Percentiles rank a stretch among this genome's conserved stretches.
Conservation (phyloP, 768 basidiomycete genomes). For the Goffeauzyma gilvescens region DNA sequence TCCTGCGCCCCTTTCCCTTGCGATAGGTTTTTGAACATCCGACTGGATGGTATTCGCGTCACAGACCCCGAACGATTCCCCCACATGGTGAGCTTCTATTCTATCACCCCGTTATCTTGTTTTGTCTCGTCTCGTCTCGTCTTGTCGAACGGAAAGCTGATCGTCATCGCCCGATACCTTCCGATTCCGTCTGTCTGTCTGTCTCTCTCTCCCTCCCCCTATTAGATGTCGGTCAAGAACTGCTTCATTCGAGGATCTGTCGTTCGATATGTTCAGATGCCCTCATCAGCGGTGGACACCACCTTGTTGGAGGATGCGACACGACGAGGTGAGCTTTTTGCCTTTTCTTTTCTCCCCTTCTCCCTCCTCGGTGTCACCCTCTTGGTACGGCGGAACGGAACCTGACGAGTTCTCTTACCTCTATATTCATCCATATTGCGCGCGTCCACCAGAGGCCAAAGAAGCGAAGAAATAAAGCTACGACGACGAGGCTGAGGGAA, state of each 20-base stretch:
- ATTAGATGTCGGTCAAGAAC: constrained; percentile 93
- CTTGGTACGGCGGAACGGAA: neutral
- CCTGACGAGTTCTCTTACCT: neutral
- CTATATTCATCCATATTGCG: constrained; percentile 2
- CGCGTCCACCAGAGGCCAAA: constrained; percentile 20
- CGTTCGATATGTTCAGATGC: constrained; percentile 89
- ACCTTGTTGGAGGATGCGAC: constrained; percentile 92
- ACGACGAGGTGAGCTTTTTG: constrained; percentile 54
- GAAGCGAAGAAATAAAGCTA: constrained; percentile 23
- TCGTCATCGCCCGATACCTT: no score
- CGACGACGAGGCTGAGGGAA: neutral
- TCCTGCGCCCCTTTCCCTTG: no score
- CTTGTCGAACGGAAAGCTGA: no score
- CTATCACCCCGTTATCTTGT: no score
- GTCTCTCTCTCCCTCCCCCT: no score
- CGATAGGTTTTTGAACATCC: constrained; percentile 54
- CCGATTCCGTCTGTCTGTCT: no score
- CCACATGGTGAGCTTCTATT: constrained; percentile 59
- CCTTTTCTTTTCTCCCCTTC: neutral
- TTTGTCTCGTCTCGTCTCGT: no score
- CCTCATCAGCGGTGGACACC: constrained; percentile 80
- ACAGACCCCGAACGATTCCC: constrained; percentile 83
- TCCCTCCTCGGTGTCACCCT: neutral
- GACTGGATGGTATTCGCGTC: constrained; percentile 81
- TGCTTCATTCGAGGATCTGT: constrained; percentile 98